phyloP scores from a whole-genome alignment of 1,139 yeast species.

The Suzukiozyma palmioleophila region DNA sequence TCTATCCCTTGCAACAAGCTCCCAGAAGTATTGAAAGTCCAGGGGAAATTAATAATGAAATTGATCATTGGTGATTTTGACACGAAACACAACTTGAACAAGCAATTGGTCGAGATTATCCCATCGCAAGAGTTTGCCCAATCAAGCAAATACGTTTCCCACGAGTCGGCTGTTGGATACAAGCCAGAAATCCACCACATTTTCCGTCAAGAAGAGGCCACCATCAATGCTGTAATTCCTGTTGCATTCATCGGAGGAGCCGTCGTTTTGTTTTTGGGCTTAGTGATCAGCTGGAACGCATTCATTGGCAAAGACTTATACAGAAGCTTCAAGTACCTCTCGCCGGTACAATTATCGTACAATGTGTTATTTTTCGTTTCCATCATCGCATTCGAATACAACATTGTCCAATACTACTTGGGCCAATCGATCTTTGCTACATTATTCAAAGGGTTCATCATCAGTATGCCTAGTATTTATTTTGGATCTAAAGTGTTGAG shows the following conservation, averaged over 20 bases:
- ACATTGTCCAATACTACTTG: constrained; percentile 64
- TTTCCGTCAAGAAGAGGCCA: constrained; percentile 54
- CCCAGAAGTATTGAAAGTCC: constrained; percentile 35
- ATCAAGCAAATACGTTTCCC: constrained; percentile 24
- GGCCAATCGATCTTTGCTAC: constrained; percentile 73
- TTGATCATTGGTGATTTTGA: constrained; percentile 30
- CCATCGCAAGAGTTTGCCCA: constrained; percentile 28
- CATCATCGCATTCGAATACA: constrained; percentile 55
- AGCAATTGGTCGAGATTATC: constrained; percentile 28
- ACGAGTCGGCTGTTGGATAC: constrained; percentile 37
- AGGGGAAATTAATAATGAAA: constrained; percentile 27
- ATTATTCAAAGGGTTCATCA: constrained; percentile 44
- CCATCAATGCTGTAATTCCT: constrained; percentile 55
- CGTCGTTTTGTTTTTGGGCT: constrained; percentile 35
- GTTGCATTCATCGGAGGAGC: constrained; percentile 46
- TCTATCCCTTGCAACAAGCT: constrained; percentile 28
- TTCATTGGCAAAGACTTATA: constrained; percentile 45
- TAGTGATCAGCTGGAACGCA: constrained; percentile 46
- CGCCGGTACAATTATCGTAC: constrained; percentile 24
- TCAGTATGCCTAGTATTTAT: constrained; percentile 55
- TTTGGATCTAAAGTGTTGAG: constrained; percentile 63
- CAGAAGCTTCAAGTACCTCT: constrained; percentile 25
- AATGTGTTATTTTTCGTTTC: constrained; percentile 48
- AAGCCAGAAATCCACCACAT: constrained; percentile 68
- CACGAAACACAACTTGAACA: constrained; percentile 19